Conservation (phyloP, 495 filamentous ascomycete species). For the Tuber microsphaerosporum region DNA sequence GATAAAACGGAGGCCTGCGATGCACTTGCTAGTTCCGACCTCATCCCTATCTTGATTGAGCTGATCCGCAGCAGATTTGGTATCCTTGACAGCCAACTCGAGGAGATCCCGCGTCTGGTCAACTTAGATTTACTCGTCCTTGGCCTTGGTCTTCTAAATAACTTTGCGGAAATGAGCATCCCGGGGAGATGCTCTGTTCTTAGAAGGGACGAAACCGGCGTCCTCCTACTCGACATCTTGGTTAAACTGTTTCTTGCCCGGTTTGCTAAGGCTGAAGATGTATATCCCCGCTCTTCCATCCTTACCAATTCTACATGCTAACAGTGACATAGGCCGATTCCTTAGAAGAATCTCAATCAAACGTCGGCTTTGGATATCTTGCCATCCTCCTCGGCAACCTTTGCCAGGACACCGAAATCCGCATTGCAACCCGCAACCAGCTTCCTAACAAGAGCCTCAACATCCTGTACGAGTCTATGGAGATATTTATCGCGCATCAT, state of each 20-base stretch:
- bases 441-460: conserved; percentile 57
- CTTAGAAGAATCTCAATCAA: conserved; percentile 71
- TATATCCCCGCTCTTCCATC: conserved; percentile 39
- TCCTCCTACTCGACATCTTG: conserved; percentile 44
- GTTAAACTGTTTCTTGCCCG: conserved; percentile 45
- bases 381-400: conserved; percentile 76
- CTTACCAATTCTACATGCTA: conserved; percentile 7
- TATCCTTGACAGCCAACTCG: conserved; percentile 44
- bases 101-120: conserved; percentile 46
- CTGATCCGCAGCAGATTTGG: conserved; percentile 42
- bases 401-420: conserved; percentile 54
- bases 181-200: conserved; percentile 22
- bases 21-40: conserved; percentile 52
- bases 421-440: conserved; percentile 48
- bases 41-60: conserved; percentile 39
- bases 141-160: conserved; percentile 76
- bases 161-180: conserved; percentile 68
- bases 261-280: conserved; percentile 47
- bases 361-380: conserved; percentile 86
- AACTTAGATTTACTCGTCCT: conserved; percentile 67
- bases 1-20: conserved; percentile 62
- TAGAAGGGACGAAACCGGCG: conserved; percentile 19
- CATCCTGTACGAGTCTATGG: conserved; percentile 65
- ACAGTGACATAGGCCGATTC: conserved; percentile 61
- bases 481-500: conserved; percentile 76